Percentiles rank a stretch among this genome's conserved stretches.
phyloP scores from a whole-genome alignment of 805 yeast species.

The Hanseniaspora pseudoguilliermondii region DNA sequence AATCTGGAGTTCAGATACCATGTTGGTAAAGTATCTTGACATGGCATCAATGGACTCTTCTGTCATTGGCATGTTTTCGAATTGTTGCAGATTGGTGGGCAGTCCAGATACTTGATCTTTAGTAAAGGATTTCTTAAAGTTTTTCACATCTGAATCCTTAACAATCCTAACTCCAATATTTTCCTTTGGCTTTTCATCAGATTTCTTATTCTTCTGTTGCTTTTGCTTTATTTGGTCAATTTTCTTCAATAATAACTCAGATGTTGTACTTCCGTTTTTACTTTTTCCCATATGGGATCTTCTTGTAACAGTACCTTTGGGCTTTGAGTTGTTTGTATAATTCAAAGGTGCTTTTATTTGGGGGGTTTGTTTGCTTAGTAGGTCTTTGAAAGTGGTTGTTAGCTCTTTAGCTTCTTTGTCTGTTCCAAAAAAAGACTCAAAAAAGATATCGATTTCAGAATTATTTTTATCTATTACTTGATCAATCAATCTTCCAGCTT shows the following conservation, averaged over 20 bases:
- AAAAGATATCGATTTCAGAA: conserved; percentile 21
- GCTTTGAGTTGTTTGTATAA: not conserved
- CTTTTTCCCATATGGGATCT: not conserved
- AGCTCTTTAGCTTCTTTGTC: not conserved
- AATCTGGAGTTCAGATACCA: not conserved
- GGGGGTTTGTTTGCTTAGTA: not conserved
- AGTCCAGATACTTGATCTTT: not conserved
- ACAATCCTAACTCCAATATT: not conserved
- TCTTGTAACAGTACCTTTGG: not conserved
- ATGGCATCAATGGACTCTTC: conserved; percentile 11
- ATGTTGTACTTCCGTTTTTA: not conserved
- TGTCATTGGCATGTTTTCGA: conserved; percentile 4
- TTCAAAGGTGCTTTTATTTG: no score
- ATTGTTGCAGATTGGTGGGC: not conserved
- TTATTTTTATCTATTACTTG: conserved; percentile 19
- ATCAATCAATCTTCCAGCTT: conserved; percentile 22
- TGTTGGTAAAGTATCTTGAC: not conserved
- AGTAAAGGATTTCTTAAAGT: not conserved
- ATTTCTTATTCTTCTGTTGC: not conserved
- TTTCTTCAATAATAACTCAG: conserved; percentile 1
- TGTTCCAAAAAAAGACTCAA: conserved; percentile 14
- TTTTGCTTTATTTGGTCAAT: not conserved
- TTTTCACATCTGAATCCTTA: conserved; percentile 6
- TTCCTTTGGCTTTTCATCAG: not conserved
- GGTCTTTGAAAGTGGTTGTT: not conserved